Evolutionary conservation across 306 rosid genomes (phyloP), one percentile per base, ranked within the genome.

Genomic region (Fagus crenata): DNA sequence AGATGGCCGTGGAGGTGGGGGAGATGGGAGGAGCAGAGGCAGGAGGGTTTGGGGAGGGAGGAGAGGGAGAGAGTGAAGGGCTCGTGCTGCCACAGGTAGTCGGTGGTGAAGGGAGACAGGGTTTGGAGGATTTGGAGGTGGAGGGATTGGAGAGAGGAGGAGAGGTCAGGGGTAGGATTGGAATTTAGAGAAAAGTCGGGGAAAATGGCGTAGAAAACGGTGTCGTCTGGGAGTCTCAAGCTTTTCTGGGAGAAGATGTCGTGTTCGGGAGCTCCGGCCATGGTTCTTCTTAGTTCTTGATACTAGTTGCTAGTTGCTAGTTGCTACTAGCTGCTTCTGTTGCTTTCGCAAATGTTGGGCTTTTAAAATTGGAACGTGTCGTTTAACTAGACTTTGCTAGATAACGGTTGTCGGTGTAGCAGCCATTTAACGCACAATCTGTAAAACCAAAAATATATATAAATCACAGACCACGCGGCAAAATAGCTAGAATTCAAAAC

Each of bases 1-100:
- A 95, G 88, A 87, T 86, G 86, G 40, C 97, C 99, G 65, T 89
- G 97, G 82, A 92, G 96, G 82, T 92, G 97, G 33, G 92, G 93
- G 55, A 85, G 82, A 74, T 83, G 33, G 40, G 85, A 31, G 72
- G 93, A 80, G 87, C 96, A 91, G 56, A 72, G 75, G 71, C 96
- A 90, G 5, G 89, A 75, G 69, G 93, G 81, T 51, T 71, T 79
- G 43, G 90, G 84, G 43, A 85, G 13, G 53, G 86, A 49, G 39
- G 97, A 88, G 43, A 72, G 69, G 54, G 96, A 89, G 72, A 95
- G 97, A 4, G 84, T 11, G 83, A 92, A 92, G 58, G 96, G 93
- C 8, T 90, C 85, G 87, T 95, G 98, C 77, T 95, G 96, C 96
- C 97, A 95, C 3, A 95, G 71, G 84, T 95, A 92, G 83, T 74